These are phyloP conservation scores for Raphanus raphanistrum DNA, from an alignment of 345 rosid species.

Conservation along the genomic window DNA sequence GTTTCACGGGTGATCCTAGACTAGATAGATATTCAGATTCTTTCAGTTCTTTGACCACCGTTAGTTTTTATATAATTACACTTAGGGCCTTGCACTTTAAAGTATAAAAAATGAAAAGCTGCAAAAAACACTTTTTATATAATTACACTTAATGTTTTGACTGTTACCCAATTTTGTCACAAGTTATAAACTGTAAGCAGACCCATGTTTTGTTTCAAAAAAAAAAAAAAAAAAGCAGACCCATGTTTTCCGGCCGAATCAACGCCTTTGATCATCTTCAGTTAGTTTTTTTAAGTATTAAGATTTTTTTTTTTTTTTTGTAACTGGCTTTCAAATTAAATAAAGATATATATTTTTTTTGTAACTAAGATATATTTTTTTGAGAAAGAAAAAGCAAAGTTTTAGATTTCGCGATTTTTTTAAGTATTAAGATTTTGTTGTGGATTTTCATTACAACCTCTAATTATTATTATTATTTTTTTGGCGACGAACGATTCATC, in stretches of 20 bases:
- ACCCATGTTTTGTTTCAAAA: constrained; percentile 21
- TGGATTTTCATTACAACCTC: neutral
- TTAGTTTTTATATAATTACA: neutral
- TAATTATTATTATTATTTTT: neutral
- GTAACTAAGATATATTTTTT: too few relatives aligned
- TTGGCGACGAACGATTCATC: constrained; percentile 17
- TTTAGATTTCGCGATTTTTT: neutral
- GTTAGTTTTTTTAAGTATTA: neutral
- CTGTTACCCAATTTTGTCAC: neutral
- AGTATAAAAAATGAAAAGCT: neutral
- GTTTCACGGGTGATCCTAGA: constrained; percentile 19
- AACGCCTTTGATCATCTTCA: constrained; percentile 22
- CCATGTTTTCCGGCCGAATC: constrained; percentile 27
- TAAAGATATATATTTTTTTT: too few relatives aligned
- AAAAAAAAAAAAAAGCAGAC: too few relatives aligned
- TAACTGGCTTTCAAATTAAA: too few relatives aligned
- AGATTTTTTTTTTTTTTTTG: too few relatives aligned
- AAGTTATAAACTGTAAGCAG: constrained; percentile 10
- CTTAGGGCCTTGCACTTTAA: neutral
- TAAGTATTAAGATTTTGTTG: neutral
- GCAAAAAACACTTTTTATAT: neutral
- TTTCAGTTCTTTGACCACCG: constrained; percentile 9
- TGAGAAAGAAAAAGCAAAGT: too few relatives aligned
- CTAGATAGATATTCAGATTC: constrained; percentile 21
- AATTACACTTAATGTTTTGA: neutral